Evolutionary conservation across 352 stramenopile species (phyloP).

Genomic region (Pythium monospermum): DNA sequence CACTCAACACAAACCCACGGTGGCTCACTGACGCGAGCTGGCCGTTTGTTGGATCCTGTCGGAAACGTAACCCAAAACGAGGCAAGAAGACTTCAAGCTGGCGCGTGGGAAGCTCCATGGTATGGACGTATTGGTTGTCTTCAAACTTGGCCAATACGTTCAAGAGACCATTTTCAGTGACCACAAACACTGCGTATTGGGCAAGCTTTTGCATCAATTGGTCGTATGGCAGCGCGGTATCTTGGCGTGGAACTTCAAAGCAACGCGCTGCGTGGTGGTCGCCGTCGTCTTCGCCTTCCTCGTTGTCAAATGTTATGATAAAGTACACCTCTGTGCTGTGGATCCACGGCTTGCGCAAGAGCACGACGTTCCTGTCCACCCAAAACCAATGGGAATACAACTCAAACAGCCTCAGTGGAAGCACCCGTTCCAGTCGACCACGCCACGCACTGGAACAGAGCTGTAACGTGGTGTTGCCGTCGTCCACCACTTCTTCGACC

Average conservation of each 20-base stretch:
- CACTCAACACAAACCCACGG: conserved; percentile 9
- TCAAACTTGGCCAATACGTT: conserved; percentile 43
- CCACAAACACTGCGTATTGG: conserved; percentile 26
- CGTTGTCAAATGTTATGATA: conserved; percentile 19
- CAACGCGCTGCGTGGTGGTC: conserved; percentile 20
- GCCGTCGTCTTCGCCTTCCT: too few species aligned
- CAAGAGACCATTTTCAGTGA: conserved; percentile 7
- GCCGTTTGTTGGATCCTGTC: conserved; percentile 3
- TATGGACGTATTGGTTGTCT: conserved; percentile 25
- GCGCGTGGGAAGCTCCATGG: conserved; percentile 10
- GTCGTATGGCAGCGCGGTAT: conserved; percentile 16
- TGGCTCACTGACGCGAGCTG: conserved; percentile 30
- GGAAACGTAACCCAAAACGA: conserved; percentile 37
- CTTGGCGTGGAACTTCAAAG: conserved; percentile 29
- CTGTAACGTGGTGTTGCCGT: too few species aligned
- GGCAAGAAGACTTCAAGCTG: conserved; percentile 37
- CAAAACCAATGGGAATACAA: conserved; percentile 54
- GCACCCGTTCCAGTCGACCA: conserved; percentile 8
- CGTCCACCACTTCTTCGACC: conserved; percentile 42
- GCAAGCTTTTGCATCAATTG: conserved; percentile 9
- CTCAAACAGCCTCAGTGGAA: conserved; percentile 25
- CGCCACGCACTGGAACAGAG: conserved; percentile 29
- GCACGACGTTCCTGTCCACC: conserved; percentile 32
- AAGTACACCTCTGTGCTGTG: conserved; percentile 14
- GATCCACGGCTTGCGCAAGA: conserved; percentile 24